Percentiles rank a stretch among this genome's conserved stretches.
These are phyloP conservation scores for Caloboletus firmus DNA, from an alignment of 1,284 basidiomycete genomes.

Conservation along the genomic window DNA sequence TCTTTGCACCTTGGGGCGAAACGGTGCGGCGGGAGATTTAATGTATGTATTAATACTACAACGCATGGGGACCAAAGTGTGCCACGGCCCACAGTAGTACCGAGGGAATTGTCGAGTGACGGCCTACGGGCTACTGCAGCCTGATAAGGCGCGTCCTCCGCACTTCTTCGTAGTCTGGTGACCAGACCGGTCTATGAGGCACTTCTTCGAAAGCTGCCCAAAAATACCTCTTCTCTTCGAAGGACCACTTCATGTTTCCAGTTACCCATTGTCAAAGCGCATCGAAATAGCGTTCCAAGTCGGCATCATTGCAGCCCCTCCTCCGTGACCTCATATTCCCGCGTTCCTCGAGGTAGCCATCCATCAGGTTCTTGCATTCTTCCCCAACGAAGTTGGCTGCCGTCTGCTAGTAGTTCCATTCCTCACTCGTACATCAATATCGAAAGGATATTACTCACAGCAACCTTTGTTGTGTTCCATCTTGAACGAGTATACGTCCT, in stretches of 20 bases:
- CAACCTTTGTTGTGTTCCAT: slow-evolving; percentile 70
- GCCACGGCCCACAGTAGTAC: neutral
- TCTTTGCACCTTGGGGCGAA: slow-evolving; percentile 5
- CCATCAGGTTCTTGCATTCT: slow-evolving; percentile 51
- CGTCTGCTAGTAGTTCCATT: slow-evolving; percentile 54
- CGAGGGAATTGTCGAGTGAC: slow-evolving; percentile 1
- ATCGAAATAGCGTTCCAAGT: slow-evolving; percentile 49
- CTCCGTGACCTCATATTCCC: slow-evolving; percentile 50
- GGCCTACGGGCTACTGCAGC: neutral
- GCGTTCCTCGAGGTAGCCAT: slow-evolving; percentile 49
- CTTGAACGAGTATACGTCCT: slow-evolving; percentile 75
- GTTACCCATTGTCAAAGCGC: slow-evolving; percentile 51
- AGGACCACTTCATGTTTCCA: slow-evolving; percentile 58
- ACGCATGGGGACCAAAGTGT: neutral
- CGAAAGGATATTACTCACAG: slow-evolving; percentile 64
- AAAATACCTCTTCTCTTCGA: slow-evolving; percentile 59
- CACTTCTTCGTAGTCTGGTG: too few species aligned
- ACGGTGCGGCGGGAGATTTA: slow-evolving; percentile 2
- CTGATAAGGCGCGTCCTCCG: slow-evolving; percentile 28
- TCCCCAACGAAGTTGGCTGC: slow-evolving; percentile 57
- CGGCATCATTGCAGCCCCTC: slow-evolving; percentile 43
- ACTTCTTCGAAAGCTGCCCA: slow-evolving; percentile 34
- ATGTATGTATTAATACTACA: slow-evolving; percentile 22
- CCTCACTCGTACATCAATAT: slow-evolving; percentile 60
- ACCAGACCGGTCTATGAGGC: too few species aligned